phyloP scores from a whole-genome alignment of 2,329 filamentous ascomycete genomes.

The Colletotrichum liriopes region DNA sequence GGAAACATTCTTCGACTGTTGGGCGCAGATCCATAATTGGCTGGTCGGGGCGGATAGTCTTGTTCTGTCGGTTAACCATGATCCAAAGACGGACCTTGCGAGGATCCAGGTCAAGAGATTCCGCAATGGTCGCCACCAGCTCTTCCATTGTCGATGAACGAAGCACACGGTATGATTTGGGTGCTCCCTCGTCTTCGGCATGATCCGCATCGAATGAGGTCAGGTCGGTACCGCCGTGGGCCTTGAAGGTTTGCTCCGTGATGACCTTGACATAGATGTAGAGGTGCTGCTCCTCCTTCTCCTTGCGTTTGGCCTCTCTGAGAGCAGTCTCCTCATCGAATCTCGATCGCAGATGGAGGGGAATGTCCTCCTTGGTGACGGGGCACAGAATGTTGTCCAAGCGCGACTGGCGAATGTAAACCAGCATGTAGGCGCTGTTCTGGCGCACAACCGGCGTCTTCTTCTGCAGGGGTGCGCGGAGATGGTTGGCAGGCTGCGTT shows the following conservation, averaged over 20 bases:
- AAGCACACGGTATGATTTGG: slow-evolving; percentile 80
- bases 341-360: slow-evolving; percentile 78
- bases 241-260: slow-evolving; percentile 84
- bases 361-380: slow-evolving; percentile 84
- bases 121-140: slow-evolving; percentile 79
- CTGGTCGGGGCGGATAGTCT: slow-evolving; percentile 92
- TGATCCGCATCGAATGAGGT: slow-evolving; percentile 75
- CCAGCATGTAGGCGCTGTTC: slow-evolving; percentile 97
- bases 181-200: slow-evolving; percentile 76
- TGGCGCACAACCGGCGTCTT: slow-evolving; percentile 74
- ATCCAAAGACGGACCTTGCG: slow-evolving; percentile 88
- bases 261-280: slow-evolving; percentile 90
- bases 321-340: slow-evolving; percentile 87
- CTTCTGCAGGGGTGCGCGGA: slow-evolving; percentile 66
- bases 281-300: slow-evolving; percentile 93
- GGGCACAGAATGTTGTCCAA: slow-evolving; percentile 87
- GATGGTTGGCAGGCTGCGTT: slow-evolving; percentile 60
- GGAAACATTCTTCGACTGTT: slow-evolving; percentile 80
- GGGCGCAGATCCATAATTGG: slow-evolving; percentile 84
- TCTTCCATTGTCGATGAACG: slow-evolving; percentile 84
- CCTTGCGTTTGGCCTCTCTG: slow-evolving; percentile 84
- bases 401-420: slow-evolving; percentile 91
- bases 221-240: slow-evolving; percentile 89
- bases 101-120: slow-evolving; percentile 78
- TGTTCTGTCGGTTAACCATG: slow-evolving; percentile 99